A percentile compares a stretch with the other conserved stretches of the same genome.
These are phyloP conservation scores for Leishmania martiniquensis DNA, from an alignment of 208 protist genomes.

Conservation along the genomic window DNA sequence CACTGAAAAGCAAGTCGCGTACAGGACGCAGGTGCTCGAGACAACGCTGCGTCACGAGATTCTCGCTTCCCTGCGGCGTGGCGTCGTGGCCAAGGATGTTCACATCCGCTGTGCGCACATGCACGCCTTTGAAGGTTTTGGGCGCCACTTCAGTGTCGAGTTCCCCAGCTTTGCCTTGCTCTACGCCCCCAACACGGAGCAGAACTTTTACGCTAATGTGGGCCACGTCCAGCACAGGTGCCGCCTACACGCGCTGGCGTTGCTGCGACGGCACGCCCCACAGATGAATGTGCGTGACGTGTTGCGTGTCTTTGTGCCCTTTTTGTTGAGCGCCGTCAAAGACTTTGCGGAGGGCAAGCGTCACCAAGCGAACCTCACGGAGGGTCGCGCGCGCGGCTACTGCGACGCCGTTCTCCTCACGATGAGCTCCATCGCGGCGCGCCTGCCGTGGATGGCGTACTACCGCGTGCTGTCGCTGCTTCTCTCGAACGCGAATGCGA, in stretches of 20 bases:
- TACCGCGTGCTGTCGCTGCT: conserved; percentile 86
- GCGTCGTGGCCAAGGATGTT: conserved; percentile 76
- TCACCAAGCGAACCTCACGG: conserved; percentile 76
- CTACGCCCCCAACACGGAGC: conserved; percentile 71
- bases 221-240: conserved; percentile 82
- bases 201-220: conserved; percentile 87
- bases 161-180: conserved; percentile 83
- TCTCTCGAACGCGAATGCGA: conserved; percentile 71
- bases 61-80: conserved; percentile 81
- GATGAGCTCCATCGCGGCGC: conserved; percentile 58
- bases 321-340: conserved; percentile 80
- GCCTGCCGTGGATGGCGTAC: conserved; percentile 90
- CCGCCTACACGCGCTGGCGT: conserved; percentile 77
- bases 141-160: conserved; percentile 47
- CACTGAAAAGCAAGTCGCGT: conserved; percentile 22
- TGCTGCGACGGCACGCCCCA: conserved; percentile 55
- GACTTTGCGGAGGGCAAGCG: conserved; percentile 91
- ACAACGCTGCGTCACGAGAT: conserved; percentile 71
- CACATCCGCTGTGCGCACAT: conserved; percentile 82
- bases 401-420: conserved; percentile 81
- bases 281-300: conserved; percentile 75
- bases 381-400: conserved; percentile 85
- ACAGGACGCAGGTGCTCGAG: conserved; percentile 54
- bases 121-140: conserved; percentile 69
- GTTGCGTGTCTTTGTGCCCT: conserved; percentile 89